A percentile compares a stretch with the other conserved stretches of the same genome.
These are phyloP conservation scores for Stellera chamaejasme DNA, from an alignment of 345 rosid species.

Conservation along the genomic window DNA sequence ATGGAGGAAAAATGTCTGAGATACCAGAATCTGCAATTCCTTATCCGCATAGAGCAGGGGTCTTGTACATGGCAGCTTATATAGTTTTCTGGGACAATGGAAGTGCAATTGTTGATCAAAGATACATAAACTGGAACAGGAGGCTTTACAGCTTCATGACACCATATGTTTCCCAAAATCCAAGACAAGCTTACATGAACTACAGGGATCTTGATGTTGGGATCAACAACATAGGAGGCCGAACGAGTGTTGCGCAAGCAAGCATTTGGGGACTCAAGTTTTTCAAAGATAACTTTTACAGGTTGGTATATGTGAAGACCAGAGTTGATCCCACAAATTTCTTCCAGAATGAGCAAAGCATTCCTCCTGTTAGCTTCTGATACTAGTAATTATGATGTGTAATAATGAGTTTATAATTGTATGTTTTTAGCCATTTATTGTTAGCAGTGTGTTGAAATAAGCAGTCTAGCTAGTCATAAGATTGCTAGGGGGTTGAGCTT, in stretches of 20 bases:
- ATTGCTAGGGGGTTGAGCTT: too few relatives aligned
- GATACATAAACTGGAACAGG: constrained; percentile 22
- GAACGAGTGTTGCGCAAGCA: constrained; percentile 18
- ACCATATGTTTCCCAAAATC: constrained; percentile 41
- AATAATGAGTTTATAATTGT: too few relatives aligned
- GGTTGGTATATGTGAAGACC: constrained; percentile 29
- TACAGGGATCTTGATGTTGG: constrained; percentile 77
- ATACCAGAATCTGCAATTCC: constrained; percentile 26
- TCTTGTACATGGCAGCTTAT: constrained; percentile 31
- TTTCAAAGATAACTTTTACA: constrained; percentile 29
- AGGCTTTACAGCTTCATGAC: constrained; percentile 28
- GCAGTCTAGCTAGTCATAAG: too few relatives aligned
- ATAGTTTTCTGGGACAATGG: constrained; percentile 23
- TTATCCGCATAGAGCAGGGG: constrained; percentile 48
- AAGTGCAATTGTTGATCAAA: constrained; percentile 4
- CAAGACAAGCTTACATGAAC: constrained; percentile 51
- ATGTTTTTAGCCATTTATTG: too few relatives aligned
- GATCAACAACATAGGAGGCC: constrained; percentile 9
- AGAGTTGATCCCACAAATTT: constrained; percentile 33
- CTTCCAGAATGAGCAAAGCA: constrained; percentile 33
- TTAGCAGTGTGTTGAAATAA: too few relatives aligned
- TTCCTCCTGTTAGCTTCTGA: constrained; percentile 10
- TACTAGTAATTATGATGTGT: too few relatives aligned
- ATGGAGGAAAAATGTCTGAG: constrained; percentile 39
- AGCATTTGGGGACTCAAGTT: constrained; percentile 34